Base-by-base conservation (phyloP, 2,329 filamentous ascomycete species). In the Madurella fahalii region DNA sequence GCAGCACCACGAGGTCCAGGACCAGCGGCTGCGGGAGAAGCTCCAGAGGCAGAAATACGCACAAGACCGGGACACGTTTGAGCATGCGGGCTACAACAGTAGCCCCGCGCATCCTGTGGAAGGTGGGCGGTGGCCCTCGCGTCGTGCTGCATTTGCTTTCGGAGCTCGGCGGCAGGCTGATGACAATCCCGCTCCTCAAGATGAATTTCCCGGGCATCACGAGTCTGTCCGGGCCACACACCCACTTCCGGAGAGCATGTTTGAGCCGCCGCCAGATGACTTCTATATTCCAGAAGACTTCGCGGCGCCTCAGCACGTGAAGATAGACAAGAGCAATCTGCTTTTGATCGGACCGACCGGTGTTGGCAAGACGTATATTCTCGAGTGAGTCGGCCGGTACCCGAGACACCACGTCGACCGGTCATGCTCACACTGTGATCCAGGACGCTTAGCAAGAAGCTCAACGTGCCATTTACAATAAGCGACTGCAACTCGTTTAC, bases 401-500 rank as follows among this genome's bases (percentile, higher is more conserved):
- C 47, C 52, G 12, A 34, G 7, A 3, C n/a, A 7, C 8, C 9
- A 11, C 40, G 12, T 32, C 16, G 5, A 40, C 16, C 11, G 12
- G 20, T 17, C 25, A 37, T 53, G 49, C 50, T 52, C 11, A 52
- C 30, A 2, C 45, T 41, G 8, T 53, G 13, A 7, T 16, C 9
- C 48, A 95, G 92, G 71, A 97, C 93, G 0, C 75, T 97, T 40
- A 94, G 93, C 62, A 87, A 91, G 65, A 87, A 94, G 50, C 81
- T 99, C n/a, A 93, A 94, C 57, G 91, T 97, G 0, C 94, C 94
- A 0, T 95, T 96, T 67, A 91, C 89, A 58, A 96, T 96, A 71
- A 93, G 90, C 58, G 93, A 97, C 71, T 97, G 93, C 71, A 96
- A 94, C 48, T 89, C 92, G 5, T 91, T 97, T 60, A 97, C 93